Evolutionary conservation across 176 grass and related monocot genomes (phyloP).

Genomic region (Chloris gayana): DNA sequence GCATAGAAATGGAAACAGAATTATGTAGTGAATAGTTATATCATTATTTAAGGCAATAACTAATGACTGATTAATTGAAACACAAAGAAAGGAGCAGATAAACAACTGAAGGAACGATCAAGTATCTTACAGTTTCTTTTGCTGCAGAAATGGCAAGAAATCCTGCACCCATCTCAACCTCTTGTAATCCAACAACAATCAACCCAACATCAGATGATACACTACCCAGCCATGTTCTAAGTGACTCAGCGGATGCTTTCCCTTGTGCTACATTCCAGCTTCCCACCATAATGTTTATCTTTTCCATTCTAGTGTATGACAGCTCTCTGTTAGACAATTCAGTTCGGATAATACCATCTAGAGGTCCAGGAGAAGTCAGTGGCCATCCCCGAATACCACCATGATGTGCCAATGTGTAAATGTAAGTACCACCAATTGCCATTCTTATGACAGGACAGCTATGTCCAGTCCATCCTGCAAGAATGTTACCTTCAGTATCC

Average conservation of each 20-base stretch:
- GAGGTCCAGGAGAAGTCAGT: slow-evolving; percentile 80
- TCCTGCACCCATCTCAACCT: slow-evolving; percentile 99
- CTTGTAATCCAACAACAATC: slow-evolving; percentile 93
- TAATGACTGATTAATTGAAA: slow-evolving; percentile 20
- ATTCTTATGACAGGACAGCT: slow-evolving; percentile 88
- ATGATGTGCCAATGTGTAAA: slow-evolving; percentile 90
- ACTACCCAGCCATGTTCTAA: slow-evolving; percentile 81
- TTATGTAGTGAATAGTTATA: not conserved
- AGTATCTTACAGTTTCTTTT: slow-evolving; percentile 94
- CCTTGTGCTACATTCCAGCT: slow-evolving; percentile 99
- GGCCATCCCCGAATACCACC: slow-evolving; percentile 93
- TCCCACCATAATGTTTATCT: slow-evolving; percentile 90
- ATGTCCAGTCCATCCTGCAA: slow-evolving; percentile 89
- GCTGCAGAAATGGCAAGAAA: slow-evolving; percentile 97
- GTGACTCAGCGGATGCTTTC: slow-evolving; percentile 79
- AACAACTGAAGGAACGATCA: slow-evolving; percentile 25
- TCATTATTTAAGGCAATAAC: not conserved
- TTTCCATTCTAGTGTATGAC: slow-evolving; percentile 86
- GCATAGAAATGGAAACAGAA: slow-evolving; percentile 9
- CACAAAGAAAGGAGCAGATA: not conserved
- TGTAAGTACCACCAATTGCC: slow-evolving; percentile 68
- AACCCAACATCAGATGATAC: slow-evolving; percentile 85
- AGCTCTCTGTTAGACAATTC: slow-evolving; percentile 79
- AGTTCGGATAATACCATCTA: slow-evolving; percentile 76
- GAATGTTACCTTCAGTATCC: slow-evolving; percentile 73